Conservation (phyloP, 2,329 filamentous ascomycete genomes). For the Neocatenulostroma microsporum region DNA sequence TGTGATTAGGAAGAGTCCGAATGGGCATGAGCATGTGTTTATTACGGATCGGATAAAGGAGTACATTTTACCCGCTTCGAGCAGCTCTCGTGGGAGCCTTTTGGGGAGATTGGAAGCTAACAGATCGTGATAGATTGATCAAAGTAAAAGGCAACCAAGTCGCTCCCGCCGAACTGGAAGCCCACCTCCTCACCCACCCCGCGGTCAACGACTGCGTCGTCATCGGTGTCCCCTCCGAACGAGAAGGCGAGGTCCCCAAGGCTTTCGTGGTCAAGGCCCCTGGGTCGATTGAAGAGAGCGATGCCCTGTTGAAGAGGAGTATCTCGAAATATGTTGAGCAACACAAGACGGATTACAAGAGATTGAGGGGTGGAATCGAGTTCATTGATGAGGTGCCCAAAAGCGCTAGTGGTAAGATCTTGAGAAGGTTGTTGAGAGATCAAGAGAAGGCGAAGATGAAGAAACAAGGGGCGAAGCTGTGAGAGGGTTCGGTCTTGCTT, state of each 20-base stretch:
- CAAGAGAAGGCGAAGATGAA: constrained; percentile 62
- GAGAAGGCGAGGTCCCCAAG: constrained; percentile 56
- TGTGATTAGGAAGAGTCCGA: constrained; percentile 54
- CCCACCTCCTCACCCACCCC: constrained; percentile 66
- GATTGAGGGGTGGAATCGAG: constrained; percentile 53
- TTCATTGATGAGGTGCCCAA: constrained; percentile 53
- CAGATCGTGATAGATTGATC: constrained; percentile 20
- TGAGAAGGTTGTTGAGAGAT: constrained; percentile 60
- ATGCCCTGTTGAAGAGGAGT: constrained; percentile 41
- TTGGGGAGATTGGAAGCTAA: constrained; percentile 1
- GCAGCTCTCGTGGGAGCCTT: too few species aligned
- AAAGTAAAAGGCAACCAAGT: constrained; percentile 65
- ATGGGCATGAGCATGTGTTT: constrained; percentile 71
- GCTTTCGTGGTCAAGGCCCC: constrained; percentile 55
- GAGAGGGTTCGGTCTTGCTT: too few species aligned
- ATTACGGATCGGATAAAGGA: constrained; percentile 78
- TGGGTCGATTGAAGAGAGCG: constrained; percentile 39
- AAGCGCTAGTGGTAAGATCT: constrained; percentile 56
- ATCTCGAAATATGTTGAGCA: constrained; percentile 54
- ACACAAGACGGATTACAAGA: constrained; percentile 55
- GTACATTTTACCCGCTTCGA: constrained; percentile 11
- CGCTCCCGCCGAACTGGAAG: constrained; percentile 64
- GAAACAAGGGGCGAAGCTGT: constrained; percentile 60
- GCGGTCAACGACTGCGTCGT: constrained; percentile 72
- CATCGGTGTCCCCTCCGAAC: constrained; percentile 61